phyloP scores from a whole-genome alignment of 768 basidiomycete genomes.

The Kondoa malvinella region DNA sequence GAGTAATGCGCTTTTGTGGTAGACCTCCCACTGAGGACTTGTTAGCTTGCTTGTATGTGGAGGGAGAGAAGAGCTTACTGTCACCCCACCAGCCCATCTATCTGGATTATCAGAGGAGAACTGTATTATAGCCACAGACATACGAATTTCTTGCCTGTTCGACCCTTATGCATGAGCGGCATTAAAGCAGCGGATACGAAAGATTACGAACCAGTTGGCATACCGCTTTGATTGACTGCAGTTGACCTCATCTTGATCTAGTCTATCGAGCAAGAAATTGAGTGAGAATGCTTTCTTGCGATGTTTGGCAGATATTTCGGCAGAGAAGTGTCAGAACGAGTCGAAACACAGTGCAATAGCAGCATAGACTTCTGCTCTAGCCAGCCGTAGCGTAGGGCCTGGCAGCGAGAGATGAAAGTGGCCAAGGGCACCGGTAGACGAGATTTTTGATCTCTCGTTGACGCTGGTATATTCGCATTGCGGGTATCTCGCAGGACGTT shows the following conservation, averaged over 20 bases:
- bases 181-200: background rate
- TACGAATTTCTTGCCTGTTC: constrained; percentile 8
- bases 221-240: background rate
- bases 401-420: too few species aligned
- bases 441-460: too few species aligned
- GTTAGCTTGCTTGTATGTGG: background rate
- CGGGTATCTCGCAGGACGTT: too few species aligned
- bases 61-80: constrained; percentile 4
- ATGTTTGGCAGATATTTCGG: too few species aligned
- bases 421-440: too few species aligned
- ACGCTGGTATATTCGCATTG: too few species aligned
- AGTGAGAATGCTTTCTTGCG: background rate
- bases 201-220: background rate
- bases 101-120: background rate
- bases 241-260: constrained; percentile 4
- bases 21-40: background rate
- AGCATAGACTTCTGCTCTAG: too few species aligned
- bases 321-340: too few species aligned
- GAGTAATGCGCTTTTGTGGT: constrained; percentile 15
- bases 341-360: too few species aligned
- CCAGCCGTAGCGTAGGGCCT: too few species aligned
- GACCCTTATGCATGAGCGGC: background rate
- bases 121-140: background rate
- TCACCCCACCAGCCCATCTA: constrained; percentile 19
- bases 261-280: background rate